Conservation (phyloP, 805 yeast species). For the Candida saitoana region DNA sequence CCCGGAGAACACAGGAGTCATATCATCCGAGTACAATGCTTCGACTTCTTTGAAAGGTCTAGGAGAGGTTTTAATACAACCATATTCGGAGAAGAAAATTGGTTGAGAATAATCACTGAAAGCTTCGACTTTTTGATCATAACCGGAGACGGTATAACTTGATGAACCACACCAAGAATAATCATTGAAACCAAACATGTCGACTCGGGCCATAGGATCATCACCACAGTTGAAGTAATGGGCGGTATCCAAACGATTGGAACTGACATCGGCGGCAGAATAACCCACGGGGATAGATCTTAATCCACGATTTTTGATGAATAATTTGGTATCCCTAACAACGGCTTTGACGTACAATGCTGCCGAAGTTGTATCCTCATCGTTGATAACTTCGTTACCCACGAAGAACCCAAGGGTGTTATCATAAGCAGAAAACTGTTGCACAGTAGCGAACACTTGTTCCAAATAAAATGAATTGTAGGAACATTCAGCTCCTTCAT, state of each 20-base stretch:
- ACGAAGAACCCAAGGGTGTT: constrained; percentile 85
- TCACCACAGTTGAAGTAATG: constrained; percentile 87
- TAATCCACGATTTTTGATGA: constrained; percentile 61
- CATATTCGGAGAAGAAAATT: constrained; percentile 79
- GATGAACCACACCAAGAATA: constrained; percentile 94
- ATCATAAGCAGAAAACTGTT: constrained; percentile 78
- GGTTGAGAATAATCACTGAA: constrained; percentile 76
- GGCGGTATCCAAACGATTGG: constrained; percentile 71
- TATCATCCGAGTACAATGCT: constrained; percentile 67
- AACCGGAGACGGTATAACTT: constrained; percentile 67
- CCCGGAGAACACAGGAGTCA: constrained; percentile 88
- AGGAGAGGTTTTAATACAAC: constrained; percentile 72
- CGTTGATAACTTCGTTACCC: constrained; percentile 90
- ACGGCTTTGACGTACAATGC: constrained; percentile 86
- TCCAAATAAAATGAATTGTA: constrained; percentile 79
- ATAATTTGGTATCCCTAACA: constrained; percentile 87
- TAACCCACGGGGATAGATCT: constrained; percentile 92
- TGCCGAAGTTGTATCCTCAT: constrained; percentile 53
- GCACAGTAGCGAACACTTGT: constrained; percentile 83
- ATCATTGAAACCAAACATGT: constrained; percentile 90
- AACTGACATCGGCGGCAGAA: constrained; percentile 86
- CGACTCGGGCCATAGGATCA: constrained; percentile 73
- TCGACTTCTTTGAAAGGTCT: constrained; percentile 81
- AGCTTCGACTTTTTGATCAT: constrained; percentile 59
- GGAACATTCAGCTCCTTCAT: constrained; percentile 49